Evolutionary conservation across 768 basidiomycete species (phyloP), one percentile per base, ranked within the genome.

Genomic region (Naematelia encephala): DNA sequence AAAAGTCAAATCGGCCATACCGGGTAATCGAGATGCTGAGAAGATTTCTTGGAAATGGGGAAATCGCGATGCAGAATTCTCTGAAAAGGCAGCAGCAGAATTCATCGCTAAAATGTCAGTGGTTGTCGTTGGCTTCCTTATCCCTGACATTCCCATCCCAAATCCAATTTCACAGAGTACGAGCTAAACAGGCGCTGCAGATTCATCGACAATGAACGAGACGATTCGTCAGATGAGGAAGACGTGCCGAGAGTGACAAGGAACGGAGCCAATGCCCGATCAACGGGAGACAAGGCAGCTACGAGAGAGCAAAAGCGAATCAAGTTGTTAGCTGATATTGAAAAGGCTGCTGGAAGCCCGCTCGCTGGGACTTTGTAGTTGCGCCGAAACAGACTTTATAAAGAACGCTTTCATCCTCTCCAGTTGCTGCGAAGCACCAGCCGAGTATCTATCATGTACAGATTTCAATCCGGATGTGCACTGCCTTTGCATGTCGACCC

Each of bases 31-130:
- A 19, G 76, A 78, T 5, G 82, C 80, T 14, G 75, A 77, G 13
- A 76, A 79, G 14, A 83, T 80, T 60, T 89, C 91, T 69, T 91
- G 89, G 90, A 83, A 85, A 16, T 97, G 92, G 92, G 92, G 91
- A 25, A 82, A 89, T 26, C 86, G 91, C 1, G 83, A 87, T 39
- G 84, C 84, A 28, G 93, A 97, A 77, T 84, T 96, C 3, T 87
- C 89, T 1, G 93, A 97, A 76, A 78, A 81, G 59, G 85, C 81
- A 12, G 79, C 92, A 8, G 88, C 85, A 1, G 79, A 78, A 55
- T 94, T 94, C 68, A 81, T 94, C 1, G 85, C 85, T 1, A 85
- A 89, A 67, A 56, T 74, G 74, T 75, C 59, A 53, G 70, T 65
- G 2, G 13, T 29, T 12, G 27, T 11, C 25, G 39, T 30, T 1